phyloP scores from a whole-genome alignment of 306 rosid species.

The Gillenia trifoliata region DNA sequence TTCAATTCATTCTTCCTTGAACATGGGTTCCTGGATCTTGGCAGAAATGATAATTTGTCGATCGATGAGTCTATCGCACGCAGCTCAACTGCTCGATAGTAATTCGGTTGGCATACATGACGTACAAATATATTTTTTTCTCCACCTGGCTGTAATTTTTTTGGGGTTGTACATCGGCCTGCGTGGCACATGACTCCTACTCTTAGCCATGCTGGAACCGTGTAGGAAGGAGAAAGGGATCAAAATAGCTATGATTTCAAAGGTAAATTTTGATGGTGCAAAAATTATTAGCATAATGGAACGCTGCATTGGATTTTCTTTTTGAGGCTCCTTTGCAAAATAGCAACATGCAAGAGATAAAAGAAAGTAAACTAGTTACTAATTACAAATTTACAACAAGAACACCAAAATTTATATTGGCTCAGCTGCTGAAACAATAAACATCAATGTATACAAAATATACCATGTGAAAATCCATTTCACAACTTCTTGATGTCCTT shows the following conservation, averaged over 20 bases:
- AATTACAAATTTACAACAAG: no score
- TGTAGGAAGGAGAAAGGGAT: not conserved
- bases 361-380: no score
- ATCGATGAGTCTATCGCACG: slow-evolving; percentile 71
- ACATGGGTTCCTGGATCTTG: slow-evolving; percentile 63
- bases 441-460: no score
- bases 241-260: not conserved
- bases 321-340: not conserved
- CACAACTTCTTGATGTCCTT: no score
- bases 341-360: no score
- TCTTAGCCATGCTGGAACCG: not conserved
- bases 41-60: slow-evolving; percentile 64
- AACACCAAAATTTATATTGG: no score
- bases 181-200: no score
- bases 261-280: not conserved
- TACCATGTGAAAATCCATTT: no score
- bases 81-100: slow-evolving; percentile 75
- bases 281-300: not conserved
- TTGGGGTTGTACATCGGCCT: no score
- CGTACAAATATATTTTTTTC: slow-evolving; percentile 2
- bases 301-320: not conserved
- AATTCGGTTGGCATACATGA: not conserved
- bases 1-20: slow-evolving; percentile 65
- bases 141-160: no score
- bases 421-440: no score